A percentile compares a stretch with the other conserved stretches of the same genome.
Evolutionary conservation across 768 basidiomycete genomes (phyloP).

Genomic region (Auricularia sp.): DNA sequence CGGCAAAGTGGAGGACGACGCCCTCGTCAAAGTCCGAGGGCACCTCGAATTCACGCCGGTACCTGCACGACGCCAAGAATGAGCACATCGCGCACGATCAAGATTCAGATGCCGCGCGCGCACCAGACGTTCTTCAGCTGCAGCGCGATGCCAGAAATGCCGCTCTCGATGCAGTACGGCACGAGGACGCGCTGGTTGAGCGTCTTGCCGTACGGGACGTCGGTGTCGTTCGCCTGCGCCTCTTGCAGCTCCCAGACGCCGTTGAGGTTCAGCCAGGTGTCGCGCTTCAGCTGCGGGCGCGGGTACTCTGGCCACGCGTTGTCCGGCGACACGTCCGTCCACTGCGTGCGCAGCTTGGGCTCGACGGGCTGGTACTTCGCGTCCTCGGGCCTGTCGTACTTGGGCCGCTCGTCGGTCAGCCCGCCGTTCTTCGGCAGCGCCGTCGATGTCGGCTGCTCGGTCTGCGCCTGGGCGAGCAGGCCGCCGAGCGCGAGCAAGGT

Average conservation of each 20-base stretch:
- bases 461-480: neutral
- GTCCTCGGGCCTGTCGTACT: neutral
- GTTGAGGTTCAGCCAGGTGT: neutral
- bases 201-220: slow-evolving; percentile 1
- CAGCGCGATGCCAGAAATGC: neutral
- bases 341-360: neutral
- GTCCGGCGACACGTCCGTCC: neutral
- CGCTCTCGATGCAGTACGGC: neutral
- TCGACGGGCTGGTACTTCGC: neutral
- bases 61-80: neutral
- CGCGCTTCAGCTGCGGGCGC: neutral
- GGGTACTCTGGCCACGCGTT: slow-evolving; percentile 1
- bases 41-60: neutral
- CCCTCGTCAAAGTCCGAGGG: neutral
- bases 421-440: neutral
- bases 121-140: slow-evolving; percentile 1
- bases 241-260: slow-evolving; percentile 1
- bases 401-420: neutral
- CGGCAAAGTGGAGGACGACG: slow-evolving; percentile 1
- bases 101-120: neutral
- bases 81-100: neutral
- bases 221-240: neutral
- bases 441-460: neutral
- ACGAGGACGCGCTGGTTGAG: neutral
- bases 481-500: neutral